Evolutionary conservation across 1,284 basidiomycete species (phyloP), one percentile per base, ranked within the genome.

Genomic region (Trichosporon faecale): DNA sequence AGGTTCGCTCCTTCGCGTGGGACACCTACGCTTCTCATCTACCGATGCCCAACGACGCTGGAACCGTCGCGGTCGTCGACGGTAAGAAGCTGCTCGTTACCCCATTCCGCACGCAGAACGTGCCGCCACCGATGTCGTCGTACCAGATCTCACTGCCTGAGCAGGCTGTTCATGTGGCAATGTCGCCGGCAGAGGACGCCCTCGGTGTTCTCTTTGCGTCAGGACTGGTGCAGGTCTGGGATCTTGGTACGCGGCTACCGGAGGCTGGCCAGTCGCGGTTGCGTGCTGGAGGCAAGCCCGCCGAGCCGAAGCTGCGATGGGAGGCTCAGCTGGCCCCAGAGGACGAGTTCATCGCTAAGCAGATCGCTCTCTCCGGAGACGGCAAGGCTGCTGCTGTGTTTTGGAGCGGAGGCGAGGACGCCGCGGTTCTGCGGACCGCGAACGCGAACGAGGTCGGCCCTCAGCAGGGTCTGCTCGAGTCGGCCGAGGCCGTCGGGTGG

Each of bases 61-160:
- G 94, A 0, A 88, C 89, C 8, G 94, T 97, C 14, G 93, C 90
- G 1, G 95, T 98, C 6, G 84, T 94, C n/a, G 95, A 99, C 79
- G 96, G 95, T 73, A 84, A 92, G 95, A 79, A 74, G 90, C 84
- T 94, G 64, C 87, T 95, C 3, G 84, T 98, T 57, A 99, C 96
- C 0, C 92, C 96, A 3, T 98, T 99, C 86, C 88, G 95, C 40
- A 89, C 89, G 3, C 93, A 97, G 84, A 98, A 96, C 79, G 88
- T 96, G 1, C 96, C 96, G 3, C 96, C 96, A 21, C 97, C 96
- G 0, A 97, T 98, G 95, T 91, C 90, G 0, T 90, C 94, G 0
- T 86, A 87, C 77, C 86, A 88, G 68, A 87, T 97, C 66, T 49
- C 84, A 23, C 78, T 88, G 14, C 80, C 84, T 76, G 82, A 72